Base-by-base conservation (phyloP, 2,329 filamentous ascomycete genomes). In the Aspergillus quadricinctus region DNA sequence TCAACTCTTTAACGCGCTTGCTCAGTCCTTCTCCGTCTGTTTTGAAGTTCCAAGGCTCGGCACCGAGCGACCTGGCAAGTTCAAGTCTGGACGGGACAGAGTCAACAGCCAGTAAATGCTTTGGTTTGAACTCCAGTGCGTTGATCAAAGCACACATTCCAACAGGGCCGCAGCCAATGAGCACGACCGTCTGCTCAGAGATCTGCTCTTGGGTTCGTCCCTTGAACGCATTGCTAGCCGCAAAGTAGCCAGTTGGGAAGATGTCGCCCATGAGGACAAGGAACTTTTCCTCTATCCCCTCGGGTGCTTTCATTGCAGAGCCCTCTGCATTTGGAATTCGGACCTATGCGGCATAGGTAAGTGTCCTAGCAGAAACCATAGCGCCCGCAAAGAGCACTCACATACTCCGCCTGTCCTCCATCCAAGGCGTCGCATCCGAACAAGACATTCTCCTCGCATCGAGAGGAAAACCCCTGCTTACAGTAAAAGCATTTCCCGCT, bases 231-330 rank as follows among this genome's bases (percentile, higher is more conserved):
- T 91, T 94, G 56, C 82, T 81, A 4, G 89, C 89, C 6, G 90
- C 92, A 65, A 92, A 96, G 75, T 85, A 96, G 7, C 92, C 77
- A 0, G 87, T 90, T 1, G 92, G 92, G 73, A 94, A 96, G 66
- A 96, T 95, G 69, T 96, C 92, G 17, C 90, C 91, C 92, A 96
- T 96, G 27, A 96, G 81, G 6, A 95, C 85, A 50, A 95, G 80
- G 37, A 85, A 85, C 61, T 88, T 83, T 63, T 93, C 87, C 21
- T 87, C 83, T 56, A 95, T 88, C 8, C 81, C 83, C 1, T 83
- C 73, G 0, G 89, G 88, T 0, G 90, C 87, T 66, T 87, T 88
- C 68, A 92, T 82, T n/a, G 88, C 83, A 0, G 90, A 95, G 37
- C 85, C 85, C 67, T 96, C 91, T 10, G 92, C 92, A 54, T 88